Base-by-base conservation (phyloP, 1,139 yeast genomes). In the Debaryomyces sp. region DNA sequence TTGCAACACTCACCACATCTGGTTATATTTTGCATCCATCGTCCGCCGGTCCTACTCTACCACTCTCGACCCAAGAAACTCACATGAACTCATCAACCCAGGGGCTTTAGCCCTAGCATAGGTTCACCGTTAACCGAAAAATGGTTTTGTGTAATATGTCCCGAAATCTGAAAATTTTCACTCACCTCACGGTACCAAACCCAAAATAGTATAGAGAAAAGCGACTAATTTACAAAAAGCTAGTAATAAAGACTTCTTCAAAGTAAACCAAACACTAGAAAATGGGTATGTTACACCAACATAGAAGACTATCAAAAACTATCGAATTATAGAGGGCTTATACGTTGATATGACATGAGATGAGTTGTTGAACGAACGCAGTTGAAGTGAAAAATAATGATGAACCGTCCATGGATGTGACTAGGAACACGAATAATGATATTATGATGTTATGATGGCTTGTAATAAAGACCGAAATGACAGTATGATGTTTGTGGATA, bases 251-350 rank as follows among this genome's bases (percentile, higher is more conserved):
- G 45, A 37, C 47, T 41, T 42, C 44, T 26, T 42, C 41, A 37
- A 47, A 44, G 47, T 36, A 50, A 50, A 44, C 51, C 46, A 50
- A 50, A 44, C 54, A 49, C 48, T 50, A 48, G 45, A 47, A 40
- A 49, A 50, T 50, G 54, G 54, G 54, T 50, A 50, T 50, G 54
- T 50, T 42, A 23, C 21, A 44, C 13, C 21, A 30, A 22, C 17
- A 17, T 37, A 24, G 6, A 7, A 8, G 12, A 37, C 22, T 37
- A 21, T 35, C 26, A 21, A 37, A 36, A 24, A 37, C 21, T 15
- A 24, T 26, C 29, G 41, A 24, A 26, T 37, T 24, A 24, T 37
- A 24, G 41, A 26, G 24, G 43, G 18, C 33, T 7, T 26, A 17
- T 27, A 12, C 26, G 26, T 35, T 35, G 10, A 22, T 21, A 21